These are phyloP conservation scores for Paecilomyces sp. DNA, from an alignment of 2,329 filamentous ascomycete species.

Conservation along the genomic window DNA sequence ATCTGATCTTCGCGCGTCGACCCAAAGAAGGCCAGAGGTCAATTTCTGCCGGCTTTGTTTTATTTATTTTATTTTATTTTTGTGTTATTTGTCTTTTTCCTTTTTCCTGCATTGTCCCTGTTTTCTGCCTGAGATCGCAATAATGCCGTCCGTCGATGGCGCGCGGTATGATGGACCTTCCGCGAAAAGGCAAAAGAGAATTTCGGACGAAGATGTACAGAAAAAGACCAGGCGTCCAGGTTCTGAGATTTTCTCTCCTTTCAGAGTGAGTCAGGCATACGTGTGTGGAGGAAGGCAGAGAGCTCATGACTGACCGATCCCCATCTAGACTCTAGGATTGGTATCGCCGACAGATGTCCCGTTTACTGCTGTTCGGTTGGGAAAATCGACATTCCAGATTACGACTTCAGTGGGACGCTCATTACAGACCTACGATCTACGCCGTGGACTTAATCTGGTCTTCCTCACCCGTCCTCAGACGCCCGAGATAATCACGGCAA, in stretches of 20 bases:
- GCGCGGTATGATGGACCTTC: conserved; percentile 55
- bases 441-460: conserved; percentile 80
- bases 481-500: conserved; percentile 77
- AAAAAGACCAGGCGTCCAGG: conserved; percentile 40
- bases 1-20: neutral
- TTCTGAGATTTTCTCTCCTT: conserved; percentile 87
- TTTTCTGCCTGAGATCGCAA: conserved; percentile 1
- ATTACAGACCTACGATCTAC: conserved; percentile 92
- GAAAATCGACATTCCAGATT: conserved; percentile 94
- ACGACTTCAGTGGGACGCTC: conserved; percentile 88
- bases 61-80: neutral
- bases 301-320: neutral
- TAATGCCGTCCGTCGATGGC: conserved; percentile 42
- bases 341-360: conserved; percentile 87
- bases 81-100: neutral
- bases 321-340: conserved; percentile 66
- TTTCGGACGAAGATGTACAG: conserved; percentile 29
- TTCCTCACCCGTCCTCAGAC: conserved; percentile 92
- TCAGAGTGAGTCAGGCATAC: conserved; percentile 58
- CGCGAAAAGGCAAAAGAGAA: conserved; percentile 69
- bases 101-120: neutral
- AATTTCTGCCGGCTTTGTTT: neutral
- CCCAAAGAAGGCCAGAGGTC: neutral
- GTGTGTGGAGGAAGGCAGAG: neutral
- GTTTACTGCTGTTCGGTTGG: conserved; percentile 80